Percentiles rank a stretch among this genome's conserved stretches.
These are phyloP conservation scores for Scalesia atractyloides DNA, from an alignment of 129 eudicot genomes.

Conservation along the genomic window DNA sequence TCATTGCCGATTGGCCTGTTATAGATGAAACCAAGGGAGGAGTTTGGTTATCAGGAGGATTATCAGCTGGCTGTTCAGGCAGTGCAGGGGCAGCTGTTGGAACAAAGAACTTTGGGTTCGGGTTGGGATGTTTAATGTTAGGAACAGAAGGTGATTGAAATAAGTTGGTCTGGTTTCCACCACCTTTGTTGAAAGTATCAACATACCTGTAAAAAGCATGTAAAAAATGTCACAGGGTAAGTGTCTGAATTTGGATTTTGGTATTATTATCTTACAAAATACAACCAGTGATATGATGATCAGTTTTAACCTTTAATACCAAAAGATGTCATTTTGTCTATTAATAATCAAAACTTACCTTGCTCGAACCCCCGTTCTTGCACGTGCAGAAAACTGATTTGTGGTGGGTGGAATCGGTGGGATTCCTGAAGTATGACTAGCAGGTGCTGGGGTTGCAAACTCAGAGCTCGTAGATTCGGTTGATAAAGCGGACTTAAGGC, in stretches of 20 bases:
- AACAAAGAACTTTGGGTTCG: slow-evolving; percentile 64
- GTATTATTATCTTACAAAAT: not conserved
- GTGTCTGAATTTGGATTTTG: not conserved
- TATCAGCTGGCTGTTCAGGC: slow-evolving; percentile 29
- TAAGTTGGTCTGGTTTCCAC: slow-evolving; percentile 65
- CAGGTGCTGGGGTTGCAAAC: slow-evolving; percentile 51
- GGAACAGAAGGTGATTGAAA: slow-evolving; percentile 79
- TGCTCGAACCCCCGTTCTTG: slow-evolving; percentile 83
- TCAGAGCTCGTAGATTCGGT: slow-evolving; percentile 56
- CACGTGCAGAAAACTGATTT: slow-evolving; percentile 92
- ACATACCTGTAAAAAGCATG: slow-evolving; percentile 69
- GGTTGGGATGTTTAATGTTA: slow-evolving; percentile 44
- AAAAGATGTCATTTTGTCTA: not conserved
- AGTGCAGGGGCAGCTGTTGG: slow-evolving; percentile 58
- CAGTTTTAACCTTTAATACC: not conserved
- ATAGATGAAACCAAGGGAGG: slow-evolving; percentile 37
- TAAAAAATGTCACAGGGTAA: not conserved
- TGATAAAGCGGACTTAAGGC: slow-evolving; percentile 51
- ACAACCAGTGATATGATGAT: not conserved
- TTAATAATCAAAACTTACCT: slow-evolving; percentile 46
- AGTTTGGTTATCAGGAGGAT: slow-evolving; percentile 34
- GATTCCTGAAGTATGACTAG: slow-evolving; percentile 58
- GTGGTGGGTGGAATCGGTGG: slow-evolving; percentile 84
- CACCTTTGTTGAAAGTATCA: slow-evolving; percentile 89
- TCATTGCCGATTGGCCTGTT: slow-evolving; percentile 30